phyloP scores from a whole-genome alignment of 805 yeast species.

The Hanseniaspora pseudoguilliermondii region DNA sequence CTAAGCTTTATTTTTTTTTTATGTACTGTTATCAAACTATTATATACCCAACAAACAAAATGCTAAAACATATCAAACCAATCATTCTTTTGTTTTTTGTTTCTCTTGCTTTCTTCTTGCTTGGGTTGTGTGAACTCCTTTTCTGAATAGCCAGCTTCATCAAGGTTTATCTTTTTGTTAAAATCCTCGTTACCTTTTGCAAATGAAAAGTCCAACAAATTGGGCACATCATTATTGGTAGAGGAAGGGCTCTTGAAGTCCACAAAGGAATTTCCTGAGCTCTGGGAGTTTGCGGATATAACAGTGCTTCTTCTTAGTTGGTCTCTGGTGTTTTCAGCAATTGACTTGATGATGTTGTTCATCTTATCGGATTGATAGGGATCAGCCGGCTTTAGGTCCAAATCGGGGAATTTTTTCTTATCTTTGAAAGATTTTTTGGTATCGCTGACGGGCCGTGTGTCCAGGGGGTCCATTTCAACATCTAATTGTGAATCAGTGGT shows the following conservation, averaged over 20 bases:
- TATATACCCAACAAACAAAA: not conserved
- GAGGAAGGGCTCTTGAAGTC: not conserved
- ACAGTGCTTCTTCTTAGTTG: slow-evolving; percentile 5
- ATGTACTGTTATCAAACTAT: too few species aligned
- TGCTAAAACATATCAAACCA: not conserved
- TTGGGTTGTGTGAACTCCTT: not conserved
- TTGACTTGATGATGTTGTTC: not conserved
- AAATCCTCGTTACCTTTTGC: not conserved
- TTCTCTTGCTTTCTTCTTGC: not conserved
- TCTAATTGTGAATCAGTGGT: not conserved
- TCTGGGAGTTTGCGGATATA: not conserved
- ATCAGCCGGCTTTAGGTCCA: not conserved
- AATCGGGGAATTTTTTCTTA: not conserved
- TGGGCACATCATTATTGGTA: not conserved
- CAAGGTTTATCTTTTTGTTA: not conserved
- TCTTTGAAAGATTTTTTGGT: not conserved
- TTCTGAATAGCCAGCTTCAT: not conserved
- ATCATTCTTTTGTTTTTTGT: not conserved
- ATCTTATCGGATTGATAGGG: not conserved
- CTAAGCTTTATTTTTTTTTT: too few species aligned
- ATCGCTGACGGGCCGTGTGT: not conserved
- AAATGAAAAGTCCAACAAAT: not conserved
- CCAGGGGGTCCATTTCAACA: slow-evolving; percentile 4
- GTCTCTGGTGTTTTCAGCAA: slow-evolving; percentile 8
- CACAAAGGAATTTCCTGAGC: not conserved